phyloP scores from a whole-genome alignment of 352 stramenopile genomes.

The Plasmopara halstedii region DNA sequence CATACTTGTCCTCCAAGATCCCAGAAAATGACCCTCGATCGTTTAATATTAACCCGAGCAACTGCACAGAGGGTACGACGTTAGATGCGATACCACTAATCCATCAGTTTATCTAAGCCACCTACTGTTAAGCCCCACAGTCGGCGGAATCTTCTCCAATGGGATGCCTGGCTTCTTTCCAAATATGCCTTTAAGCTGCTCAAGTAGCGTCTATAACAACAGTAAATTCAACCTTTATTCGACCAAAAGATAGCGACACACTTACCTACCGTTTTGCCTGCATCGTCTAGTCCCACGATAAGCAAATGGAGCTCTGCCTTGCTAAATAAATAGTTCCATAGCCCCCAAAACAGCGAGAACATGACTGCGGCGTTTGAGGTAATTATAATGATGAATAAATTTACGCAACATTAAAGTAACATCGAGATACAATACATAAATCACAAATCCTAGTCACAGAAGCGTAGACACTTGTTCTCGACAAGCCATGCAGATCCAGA shows the following conservation, averaged over 20 bases:
- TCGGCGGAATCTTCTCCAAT: slow-evolving; percentile 88
- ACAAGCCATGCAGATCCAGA: slow-evolving; percentile 72
- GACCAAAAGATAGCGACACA: not conserved
- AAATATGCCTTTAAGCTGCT: slow-evolving; percentile 88
- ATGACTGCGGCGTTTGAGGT: no score
- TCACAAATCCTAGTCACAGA: not conserved
- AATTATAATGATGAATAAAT: no score
- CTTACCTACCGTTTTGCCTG: slow-evolving; percentile 87
- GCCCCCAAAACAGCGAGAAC: slow-evolving; percentile 79
- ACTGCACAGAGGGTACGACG: slow-evolving; percentile 26
- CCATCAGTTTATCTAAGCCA: not conserved
- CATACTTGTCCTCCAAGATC: slow-evolving; percentile 83
- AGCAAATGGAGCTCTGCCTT: slow-evolving; percentile 87
- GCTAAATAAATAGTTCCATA: slow-evolving; percentile 80
- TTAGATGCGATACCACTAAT: not conserved
- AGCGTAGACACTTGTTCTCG: slow-evolving; percentile 5
- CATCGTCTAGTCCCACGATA: slow-evolving; percentile 88
- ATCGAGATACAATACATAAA: not conserved
- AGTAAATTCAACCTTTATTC: not conserved
- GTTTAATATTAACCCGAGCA: slow-evolving; percentile 73
- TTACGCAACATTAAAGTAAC: not conserved
- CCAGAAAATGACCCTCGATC: slow-evolving; percentile 88
- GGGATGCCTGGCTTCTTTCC: slow-evolving; percentile 84
- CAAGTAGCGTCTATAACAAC: slow-evolving; percentile 64
- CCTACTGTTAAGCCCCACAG: slow-evolving; percentile 86